Conservation (phyloP, 2,329 filamentous ascomycete genomes). For the Fusarium sp. region DNA sequence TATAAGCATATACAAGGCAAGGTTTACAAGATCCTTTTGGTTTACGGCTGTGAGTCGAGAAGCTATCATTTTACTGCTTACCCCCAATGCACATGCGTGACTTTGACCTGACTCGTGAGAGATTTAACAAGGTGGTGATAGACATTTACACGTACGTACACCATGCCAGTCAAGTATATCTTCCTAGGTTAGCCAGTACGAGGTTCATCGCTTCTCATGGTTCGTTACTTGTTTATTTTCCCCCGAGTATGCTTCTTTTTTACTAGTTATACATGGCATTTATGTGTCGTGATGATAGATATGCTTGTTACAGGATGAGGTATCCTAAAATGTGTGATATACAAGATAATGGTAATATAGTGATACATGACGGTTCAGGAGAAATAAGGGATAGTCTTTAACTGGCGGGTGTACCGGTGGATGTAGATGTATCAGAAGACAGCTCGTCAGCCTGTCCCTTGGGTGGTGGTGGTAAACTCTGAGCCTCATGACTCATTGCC, state of each 20-base stretch:
- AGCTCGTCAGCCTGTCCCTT: background rate
- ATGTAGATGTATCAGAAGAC: background rate
- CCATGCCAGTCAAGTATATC: background rate
- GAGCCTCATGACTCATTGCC: background rate
- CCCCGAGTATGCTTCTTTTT: background rate
- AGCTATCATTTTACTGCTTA: background rate
- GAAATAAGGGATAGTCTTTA: background rate
- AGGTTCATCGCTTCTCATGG: background rate
- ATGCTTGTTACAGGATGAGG: background rate
- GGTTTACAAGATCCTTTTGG: background rate
- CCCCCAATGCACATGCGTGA: background rate
- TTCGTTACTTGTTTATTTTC: background rate
- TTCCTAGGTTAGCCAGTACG: background rate
- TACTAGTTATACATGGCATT: slow-evolving; percentile 27
- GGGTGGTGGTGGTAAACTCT: background rate
- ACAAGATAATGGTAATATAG: slow-evolving; percentile 15
- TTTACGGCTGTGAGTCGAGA: slow-evolving; percentile 5
- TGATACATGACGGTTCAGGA: background rate
- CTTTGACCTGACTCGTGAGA: background rate
- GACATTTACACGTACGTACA: background rate
- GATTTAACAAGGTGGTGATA: background rate
- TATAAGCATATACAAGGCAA: slow-evolving; percentile 37
- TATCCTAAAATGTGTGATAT: slow-evolving; percentile 13
- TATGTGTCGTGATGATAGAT: background rate
- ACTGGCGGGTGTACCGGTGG: background rate